These are phyloP conservation scores for Collybiopsis luxurians DNA, from an alignment of 768 basidiomycete genomes.

Conservation along the genomic window DNA sequence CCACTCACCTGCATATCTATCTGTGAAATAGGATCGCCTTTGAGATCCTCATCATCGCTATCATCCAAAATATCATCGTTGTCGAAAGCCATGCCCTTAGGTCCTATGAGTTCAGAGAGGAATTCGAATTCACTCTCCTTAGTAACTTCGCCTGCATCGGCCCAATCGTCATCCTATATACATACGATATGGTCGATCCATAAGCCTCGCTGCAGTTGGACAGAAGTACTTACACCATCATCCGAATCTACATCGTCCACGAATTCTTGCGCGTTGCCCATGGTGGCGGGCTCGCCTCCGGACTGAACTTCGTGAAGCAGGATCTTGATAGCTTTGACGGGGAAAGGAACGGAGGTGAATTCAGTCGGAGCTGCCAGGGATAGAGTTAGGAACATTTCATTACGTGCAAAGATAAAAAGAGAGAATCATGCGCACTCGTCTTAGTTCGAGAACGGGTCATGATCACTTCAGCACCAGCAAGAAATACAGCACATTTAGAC, in stretches of 20 bases:
- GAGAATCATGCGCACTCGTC: slow-evolving; percentile 54
- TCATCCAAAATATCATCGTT: slow-evolving; percentile 75
- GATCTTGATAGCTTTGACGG: slow-evolving; percentile 88
- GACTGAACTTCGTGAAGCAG: slow-evolving; percentile 81
- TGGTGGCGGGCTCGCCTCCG: slow-evolving; percentile 69
- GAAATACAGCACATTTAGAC: slow-evolving; percentile 10
- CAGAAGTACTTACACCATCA: slow-evolving; percentile 57
- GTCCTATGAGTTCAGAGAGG: slow-evolving; percentile 80
- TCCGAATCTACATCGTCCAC: slow-evolving; percentile 64
- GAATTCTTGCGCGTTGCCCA: slow-evolving; percentile 50
- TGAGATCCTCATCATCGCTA: slow-evolving; percentile 84
- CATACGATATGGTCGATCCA: background rate
- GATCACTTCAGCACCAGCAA: slow-evolving; percentile 62
- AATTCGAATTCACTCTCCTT: slow-evolving; percentile 80
- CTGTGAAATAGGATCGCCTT: slow-evolving; percentile 80
- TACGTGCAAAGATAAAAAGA: slow-evolving; percentile 29
- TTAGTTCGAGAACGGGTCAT: slow-evolving; percentile 94
- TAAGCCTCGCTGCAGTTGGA: slow-evolving; percentile 3
- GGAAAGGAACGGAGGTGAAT: slow-evolving; percentile 85
- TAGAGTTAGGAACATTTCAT: slow-evolving; percentile 9
- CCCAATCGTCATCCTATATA: slow-evolving; percentile 85
- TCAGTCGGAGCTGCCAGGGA: slow-evolving; percentile 70
- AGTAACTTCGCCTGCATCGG: slow-evolving; percentile 74
- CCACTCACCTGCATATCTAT: slow-evolving; percentile 69
- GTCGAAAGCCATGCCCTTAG: slow-evolving; percentile 69